phyloP scores from a whole-genome alignment of 257 asterid genomes.

The Scutellaria galericulata region DNA sequence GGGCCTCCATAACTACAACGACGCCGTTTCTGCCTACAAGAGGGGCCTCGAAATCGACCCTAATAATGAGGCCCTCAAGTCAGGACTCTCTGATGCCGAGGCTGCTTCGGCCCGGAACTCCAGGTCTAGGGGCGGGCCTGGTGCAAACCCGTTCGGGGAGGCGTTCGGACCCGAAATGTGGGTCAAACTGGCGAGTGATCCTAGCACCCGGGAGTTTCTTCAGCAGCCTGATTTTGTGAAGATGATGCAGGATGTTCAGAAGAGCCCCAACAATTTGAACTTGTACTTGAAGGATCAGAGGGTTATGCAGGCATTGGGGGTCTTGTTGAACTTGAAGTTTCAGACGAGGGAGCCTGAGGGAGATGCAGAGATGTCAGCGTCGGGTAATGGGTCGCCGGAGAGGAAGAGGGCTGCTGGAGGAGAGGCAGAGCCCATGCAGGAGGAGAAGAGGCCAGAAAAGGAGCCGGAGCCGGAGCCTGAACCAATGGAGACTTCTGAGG shows the following conservation, averaged over 20 bases:
- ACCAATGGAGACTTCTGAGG: conserved; percentile 50
- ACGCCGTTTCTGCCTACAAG: conserved; percentile 70
- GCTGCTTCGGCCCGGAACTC: conserved; percentile 51
- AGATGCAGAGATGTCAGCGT: conserved; percentile 52
- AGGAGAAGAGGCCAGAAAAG: conserved; percentile 60
- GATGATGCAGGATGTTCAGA: conserved; percentile 88
- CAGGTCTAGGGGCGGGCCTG: conserved; percentile 40
- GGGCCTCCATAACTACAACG: conserved; percentile 64
- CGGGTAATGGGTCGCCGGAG: conserved; percentile 43
- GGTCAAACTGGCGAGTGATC: conserved; percentile 73
- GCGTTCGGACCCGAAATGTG: conserved; percentile 96
- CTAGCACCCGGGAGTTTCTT: conserved; percentile 62
- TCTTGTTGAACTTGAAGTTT: conserved; percentile 66
- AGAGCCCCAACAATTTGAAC: conserved; percentile 67
- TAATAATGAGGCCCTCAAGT: conserved; percentile 73
- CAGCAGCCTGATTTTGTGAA: conserved; percentile 83
- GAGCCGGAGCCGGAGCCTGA: conserved; percentile 54
- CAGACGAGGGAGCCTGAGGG: conserved; percentile 59
- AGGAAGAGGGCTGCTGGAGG: conserved; percentile 57
- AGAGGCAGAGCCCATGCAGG: conserved; percentile 35
- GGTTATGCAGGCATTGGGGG: conserved; percentile 86
- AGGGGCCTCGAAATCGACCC: conserved; percentile 88
- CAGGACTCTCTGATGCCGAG: conserved; percentile 84
- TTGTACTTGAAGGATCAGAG: conserved; percentile 80
- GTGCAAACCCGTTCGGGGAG: conserved; percentile 74